Conservation (phyloP, 306 rosid genomes). For the Dicorynia guianensis region DNA sequence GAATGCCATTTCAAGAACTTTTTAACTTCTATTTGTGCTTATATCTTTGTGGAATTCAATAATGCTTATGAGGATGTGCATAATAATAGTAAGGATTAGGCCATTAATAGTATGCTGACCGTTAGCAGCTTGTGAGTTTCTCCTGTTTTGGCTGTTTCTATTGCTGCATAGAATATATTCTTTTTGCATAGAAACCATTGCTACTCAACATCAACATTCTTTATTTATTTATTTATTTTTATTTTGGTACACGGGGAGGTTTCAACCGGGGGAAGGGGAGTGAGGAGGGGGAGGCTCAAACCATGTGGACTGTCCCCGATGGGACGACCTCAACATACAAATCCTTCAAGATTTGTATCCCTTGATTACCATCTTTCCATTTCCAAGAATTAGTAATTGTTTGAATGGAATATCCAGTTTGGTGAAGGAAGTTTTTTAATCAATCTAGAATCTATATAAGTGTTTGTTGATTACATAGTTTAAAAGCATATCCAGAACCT, state of each 20-base stretch:
- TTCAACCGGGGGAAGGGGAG: no score
- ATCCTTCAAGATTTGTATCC: not conserved
- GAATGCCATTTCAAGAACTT: not conserved
- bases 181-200: not conserved
- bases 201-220: not conserved
- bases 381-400: not conserved
- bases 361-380: not conserved
- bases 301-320: no score
- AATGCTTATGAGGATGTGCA: not conserved
- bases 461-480: no score
- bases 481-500: not conserved
- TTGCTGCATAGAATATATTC: not conserved
- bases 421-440: not conserved
- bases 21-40: conserved; percentile 5
- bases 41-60: conserved; percentile 16
- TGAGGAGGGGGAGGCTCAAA: no score
- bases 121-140: not conserved
- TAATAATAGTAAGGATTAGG: not conserved
- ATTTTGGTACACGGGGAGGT: no score
- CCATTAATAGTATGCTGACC: not conserved
- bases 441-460: not conserved
- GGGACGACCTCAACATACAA: not conserved
- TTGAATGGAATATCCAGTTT: not conserved
- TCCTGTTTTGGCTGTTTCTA: not conserved
- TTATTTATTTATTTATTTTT: no score